phyloP scores from a whole-genome alignment of 2,329 filamentous ascomycete species.

The Xylariomycetidae sp. region DNA sequence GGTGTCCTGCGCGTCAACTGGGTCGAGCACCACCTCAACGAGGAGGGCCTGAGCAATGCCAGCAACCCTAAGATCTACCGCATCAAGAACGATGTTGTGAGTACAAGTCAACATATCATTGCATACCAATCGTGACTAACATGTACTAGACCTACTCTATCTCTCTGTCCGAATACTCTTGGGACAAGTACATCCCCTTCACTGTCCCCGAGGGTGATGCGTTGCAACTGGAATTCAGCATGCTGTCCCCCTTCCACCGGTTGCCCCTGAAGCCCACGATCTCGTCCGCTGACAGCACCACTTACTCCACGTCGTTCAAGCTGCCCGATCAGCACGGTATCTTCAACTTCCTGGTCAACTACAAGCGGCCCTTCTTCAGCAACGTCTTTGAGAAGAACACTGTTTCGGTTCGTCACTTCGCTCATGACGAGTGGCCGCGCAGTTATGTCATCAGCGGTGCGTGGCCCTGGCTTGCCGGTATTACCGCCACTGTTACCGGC shows the following conservation, averaged over 20 bases:
- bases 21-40: slow-evolving; percentile 69
- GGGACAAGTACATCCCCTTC: slow-evolving; percentile 72
- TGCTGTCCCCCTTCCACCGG: slow-evolving; percentile 97
- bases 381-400: slow-evolving; percentile 90
- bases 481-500: slow-evolving; percentile 74
- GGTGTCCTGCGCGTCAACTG: slow-evolving; percentile 81
- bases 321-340: slow-evolving; percentile 97
- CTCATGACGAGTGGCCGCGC: slow-evolving; percentile 92
- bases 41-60: slow-evolving; percentile 45
- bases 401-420: slow-evolving; percentile 91
- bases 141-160: slow-evolving; percentile 69
- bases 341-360: slow-evolving; percentile 97
- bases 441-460: slow-evolving; percentile 85
- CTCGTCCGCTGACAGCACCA: slow-evolving; percentile 59
- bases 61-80: slow-evolving; percentile 86
- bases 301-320: slow-evolving; percentile 70
- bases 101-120: slow-evolving; percentile 32
- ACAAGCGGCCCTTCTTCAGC: slow-evolving; percentile 89
- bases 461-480: slow-evolving; percentile 90
- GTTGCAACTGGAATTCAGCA: slow-evolving; percentile 93
- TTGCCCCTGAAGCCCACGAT: slow-evolving; percentile 58
- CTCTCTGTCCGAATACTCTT: slow-evolving; percentile 78
- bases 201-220: slow-evolving; percentile 61
- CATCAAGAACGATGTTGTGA: slow-evolving; percentile 92
- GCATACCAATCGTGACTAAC: slow-evolving; percentile 6